These are phyloP conservation scores for Scheffersomyces parashehatae DNA, from an alignment of 1,139 yeast species.

Conservation along the genomic window DNA sequence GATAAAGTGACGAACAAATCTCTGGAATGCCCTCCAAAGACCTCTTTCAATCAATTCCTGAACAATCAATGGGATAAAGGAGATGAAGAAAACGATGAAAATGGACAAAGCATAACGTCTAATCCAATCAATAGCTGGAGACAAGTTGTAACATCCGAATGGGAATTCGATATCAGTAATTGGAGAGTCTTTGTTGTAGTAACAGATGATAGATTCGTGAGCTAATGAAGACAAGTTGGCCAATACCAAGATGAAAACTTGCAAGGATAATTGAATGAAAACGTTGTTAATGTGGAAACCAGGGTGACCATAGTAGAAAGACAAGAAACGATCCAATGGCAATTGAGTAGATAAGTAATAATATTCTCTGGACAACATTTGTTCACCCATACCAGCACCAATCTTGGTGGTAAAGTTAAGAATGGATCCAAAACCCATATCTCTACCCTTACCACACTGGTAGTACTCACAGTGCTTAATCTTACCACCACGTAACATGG, in stretches of 20 bases:
- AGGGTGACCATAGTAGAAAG: conserved; percentile 97
- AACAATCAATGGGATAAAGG: conserved; percentile 92
- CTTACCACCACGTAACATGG: conserved; percentile 96
- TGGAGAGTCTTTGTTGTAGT: conserved; percentile 81
- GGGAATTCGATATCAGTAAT: conserved; percentile 84
- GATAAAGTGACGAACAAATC: conserved; percentile 85
- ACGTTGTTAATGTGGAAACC: conserved; percentile 98
- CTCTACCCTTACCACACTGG: conserved; percentile 99
- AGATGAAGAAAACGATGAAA: conserved; percentile 97
- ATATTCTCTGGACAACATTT: conserved; percentile 97
- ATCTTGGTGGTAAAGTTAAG: conserved; percentile 97
- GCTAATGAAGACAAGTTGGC: conserved; percentile 91
- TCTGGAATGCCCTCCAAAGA: conserved; percentile 89
- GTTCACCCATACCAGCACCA: conserved; percentile 99
- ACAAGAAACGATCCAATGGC: conserved; percentile 94
- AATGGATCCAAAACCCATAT: conserved; percentile 98
- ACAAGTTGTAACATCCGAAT: conserved; percentile 88
- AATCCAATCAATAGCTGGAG: conserved; percentile 93
- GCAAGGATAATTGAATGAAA: conserved; percentile 93
- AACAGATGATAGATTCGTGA: conserved; percentile 85
- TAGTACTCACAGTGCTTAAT: conserved; percentile 98
- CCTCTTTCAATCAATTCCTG: conserved; percentile 99
- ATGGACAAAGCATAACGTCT: conserved; percentile 97
- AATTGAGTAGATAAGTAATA: conserved; percentile 96
- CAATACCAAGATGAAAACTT: conserved; percentile 86